Evolutionary conservation across 495 filamentous ascomycete genomes (phyloP).

Genomic region (Letharia columbiana): DNA sequence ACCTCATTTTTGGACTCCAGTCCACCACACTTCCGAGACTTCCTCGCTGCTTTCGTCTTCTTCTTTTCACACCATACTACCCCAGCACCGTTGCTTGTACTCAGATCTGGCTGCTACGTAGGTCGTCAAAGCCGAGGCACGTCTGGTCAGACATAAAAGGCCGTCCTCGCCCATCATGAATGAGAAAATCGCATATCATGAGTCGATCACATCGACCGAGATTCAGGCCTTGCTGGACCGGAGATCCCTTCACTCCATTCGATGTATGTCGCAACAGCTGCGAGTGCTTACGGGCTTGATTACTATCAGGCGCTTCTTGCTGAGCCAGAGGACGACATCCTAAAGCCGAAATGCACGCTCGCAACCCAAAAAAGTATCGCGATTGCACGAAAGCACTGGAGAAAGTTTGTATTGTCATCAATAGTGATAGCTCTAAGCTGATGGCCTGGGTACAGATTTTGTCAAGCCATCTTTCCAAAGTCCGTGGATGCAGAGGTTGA

Average conservation of each 20-base stretch:
- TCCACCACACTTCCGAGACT: background rate
- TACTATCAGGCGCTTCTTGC: conserved; percentile 5
- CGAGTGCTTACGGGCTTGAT: conserved; percentile 1
- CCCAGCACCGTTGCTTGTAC: background rate
- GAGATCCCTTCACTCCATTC: background rate
- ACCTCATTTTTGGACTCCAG: background rate
- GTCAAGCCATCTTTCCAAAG: conserved; percentile 2
- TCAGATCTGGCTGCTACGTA: background rate
- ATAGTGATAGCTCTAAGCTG: conserved; percentile 3
- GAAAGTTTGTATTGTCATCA: conserved; percentile 5
- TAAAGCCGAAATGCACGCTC: conserved; percentile 34
- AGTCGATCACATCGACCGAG: background rate
- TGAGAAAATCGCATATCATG: background rate
- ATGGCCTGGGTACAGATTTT: conserved; percentile 1
- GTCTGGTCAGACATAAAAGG: conserved; percentile 1
- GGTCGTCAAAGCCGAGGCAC: background rate
- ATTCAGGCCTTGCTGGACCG: conserved; percentile 3
- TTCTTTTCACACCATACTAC: conserved; percentile 3
- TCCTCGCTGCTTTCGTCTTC: background rate
- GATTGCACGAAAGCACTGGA: conserved; percentile 22
- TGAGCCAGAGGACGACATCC: conserved; percentile 1
- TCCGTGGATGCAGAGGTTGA: background rate
- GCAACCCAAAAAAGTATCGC: conserved; percentile 35
- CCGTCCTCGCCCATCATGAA: conserved; percentile 1
- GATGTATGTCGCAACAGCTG: background rate